Percentiles rank a stretch among this genome's conserved stretches.
Evolutionary conservation across 768 basidiomycete species (phyloP).

Genomic region (Leucocoprinus birnbaumii): DNA sequence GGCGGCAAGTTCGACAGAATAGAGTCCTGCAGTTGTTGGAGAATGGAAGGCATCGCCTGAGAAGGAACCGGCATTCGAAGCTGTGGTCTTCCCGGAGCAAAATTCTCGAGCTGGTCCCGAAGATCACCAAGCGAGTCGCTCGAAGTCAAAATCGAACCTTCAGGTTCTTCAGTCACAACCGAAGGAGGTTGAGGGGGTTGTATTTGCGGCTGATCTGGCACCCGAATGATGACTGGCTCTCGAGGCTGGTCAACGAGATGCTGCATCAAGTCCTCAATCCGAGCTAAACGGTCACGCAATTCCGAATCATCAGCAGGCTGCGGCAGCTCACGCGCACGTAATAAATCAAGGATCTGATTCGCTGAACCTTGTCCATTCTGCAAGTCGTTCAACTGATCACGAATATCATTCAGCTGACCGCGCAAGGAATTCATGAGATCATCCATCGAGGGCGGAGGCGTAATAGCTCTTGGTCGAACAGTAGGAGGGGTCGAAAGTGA

Average conservation of each 20-base stretch:
- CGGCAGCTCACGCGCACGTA: slow-evolving; percentile 46
- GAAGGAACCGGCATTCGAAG: slow-evolving; percentile 41
- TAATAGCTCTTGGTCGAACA: slow-evolving; percentile 21
- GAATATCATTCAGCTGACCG: slow-evolving; percentile 33
- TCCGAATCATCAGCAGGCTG: slow-evolving; percentile 36
- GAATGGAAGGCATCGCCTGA: slow-evolving; percentile 49
- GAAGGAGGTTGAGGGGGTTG: slow-evolving; percentile 19
- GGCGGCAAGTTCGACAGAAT: slow-evolving; percentile 28
- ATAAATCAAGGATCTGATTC: slow-evolving; percentile 58
- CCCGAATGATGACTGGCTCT: slow-evolving; percentile 17
- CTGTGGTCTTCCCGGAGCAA: slow-evolving; percentile 17
- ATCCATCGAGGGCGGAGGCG: slow-evolving; percentile 10
- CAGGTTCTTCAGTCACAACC: slow-evolving; percentile 16
- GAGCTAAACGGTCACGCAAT: slow-evolving; percentile 35
- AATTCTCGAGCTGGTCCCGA: slow-evolving; percentile 18
- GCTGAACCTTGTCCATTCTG: slow-evolving; percentile 61
- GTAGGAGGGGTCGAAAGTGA: slow-evolving; percentile 28
- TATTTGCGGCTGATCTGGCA: too few species aligned
- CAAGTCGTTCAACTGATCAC: slow-evolving; percentile 56
- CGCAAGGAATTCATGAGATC: slow-evolving; percentile 52
- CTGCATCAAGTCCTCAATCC: slow-evolving; percentile 47
- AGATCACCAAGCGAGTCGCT: slow-evolving; percentile 27
- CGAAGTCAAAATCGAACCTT: slow-evolving; percentile 24
- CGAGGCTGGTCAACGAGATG: slow-evolving; percentile 28
- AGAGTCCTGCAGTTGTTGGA: slow-evolving; percentile 59